Percentiles rank a stretch among this genome's conserved stretches.
phyloP scores from a whole-genome alignment of 768 basidiomycete species.

The Suillus variegatus region DNA sequence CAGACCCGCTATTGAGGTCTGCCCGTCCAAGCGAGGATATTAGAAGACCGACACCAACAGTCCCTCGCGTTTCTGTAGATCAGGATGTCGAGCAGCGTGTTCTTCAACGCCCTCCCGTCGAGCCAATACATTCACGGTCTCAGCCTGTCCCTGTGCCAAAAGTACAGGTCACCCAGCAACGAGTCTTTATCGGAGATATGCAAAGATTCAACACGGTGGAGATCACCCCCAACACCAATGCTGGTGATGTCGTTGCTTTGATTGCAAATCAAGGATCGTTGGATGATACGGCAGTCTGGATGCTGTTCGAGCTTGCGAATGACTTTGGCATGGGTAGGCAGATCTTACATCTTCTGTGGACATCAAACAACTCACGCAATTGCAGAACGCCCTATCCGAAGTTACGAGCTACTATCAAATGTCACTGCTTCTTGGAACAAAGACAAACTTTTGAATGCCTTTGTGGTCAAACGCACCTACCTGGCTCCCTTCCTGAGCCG shows the following conservation, averaged over 20 bases:
- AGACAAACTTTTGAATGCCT: conserved; percentile 75
- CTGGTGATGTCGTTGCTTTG: conserved; percentile 69
- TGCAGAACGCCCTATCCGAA: conserved; percentile 85
- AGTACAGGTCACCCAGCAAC: conserved; percentile 53
- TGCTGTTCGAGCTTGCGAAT: conserved; percentile 87
- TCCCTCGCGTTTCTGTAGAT: conserved; percentile 25
- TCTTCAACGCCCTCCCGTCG: conserved; percentile 32
- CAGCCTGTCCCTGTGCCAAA: conserved; percentile 28
- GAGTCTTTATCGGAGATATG: conserved; percentile 76
- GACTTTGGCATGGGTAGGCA: conserved; percentile 89
- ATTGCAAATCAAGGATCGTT: conserved; percentile 70
- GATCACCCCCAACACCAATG: conserved; percentile 64
- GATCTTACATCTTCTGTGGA: conserved; percentile 4
- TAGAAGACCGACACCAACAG: conserved; percentile 20
- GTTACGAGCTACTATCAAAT: conserved; percentile 81
- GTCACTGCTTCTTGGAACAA: conserved; percentile 88
- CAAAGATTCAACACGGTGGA: conserved; percentile 78
- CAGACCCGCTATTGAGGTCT: conserved; percentile 21
- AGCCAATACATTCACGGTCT: not conserved
- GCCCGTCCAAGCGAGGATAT: conserved; percentile 29
- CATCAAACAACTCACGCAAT: conserved; percentile 15
- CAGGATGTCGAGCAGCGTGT: conserved; percentile 23
- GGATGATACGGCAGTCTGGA: conserved; percentile 73
- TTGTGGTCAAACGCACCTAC: conserved; percentile 76
- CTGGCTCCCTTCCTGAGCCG: conserved; percentile 60